Evolutionary conservation across 2,329 filamentous ascomycete species (phyloP).

Genomic region (Talaromyces sp.): DNA sequence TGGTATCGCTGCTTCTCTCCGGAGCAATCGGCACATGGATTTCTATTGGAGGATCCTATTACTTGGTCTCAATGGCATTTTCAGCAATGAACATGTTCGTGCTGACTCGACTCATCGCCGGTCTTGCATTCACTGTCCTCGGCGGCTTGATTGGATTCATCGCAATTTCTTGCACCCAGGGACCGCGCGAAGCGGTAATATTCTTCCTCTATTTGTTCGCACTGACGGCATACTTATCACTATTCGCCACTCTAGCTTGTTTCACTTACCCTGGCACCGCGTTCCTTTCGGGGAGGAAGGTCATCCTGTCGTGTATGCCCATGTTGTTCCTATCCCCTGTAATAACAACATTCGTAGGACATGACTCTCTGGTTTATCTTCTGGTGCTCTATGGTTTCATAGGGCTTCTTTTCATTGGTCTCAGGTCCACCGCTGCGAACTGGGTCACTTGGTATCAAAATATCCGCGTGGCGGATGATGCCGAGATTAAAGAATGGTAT

Average conservation of each 20-base stretch:
- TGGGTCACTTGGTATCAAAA: constrained; percentile 54
- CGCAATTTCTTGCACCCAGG: constrained; percentile 42
- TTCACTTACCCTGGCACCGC: constrained; percentile 52
- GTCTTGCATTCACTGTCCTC: constrained; percentile 47
- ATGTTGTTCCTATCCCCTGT: constrained; percentile 54
- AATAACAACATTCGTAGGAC: constrained; percentile 47
- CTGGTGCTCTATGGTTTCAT: constrained; percentile 51
- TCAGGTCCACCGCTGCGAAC: constrained; percentile 50
- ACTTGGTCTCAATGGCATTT: constrained; percentile 53
- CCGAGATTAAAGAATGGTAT: constrained; percentile 37
- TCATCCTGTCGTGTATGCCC: constrained; percentile 52
- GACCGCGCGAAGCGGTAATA: constrained; percentile 46
- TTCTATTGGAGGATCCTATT: constrained; percentile 58
- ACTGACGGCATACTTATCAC: constrained; percentile 54
- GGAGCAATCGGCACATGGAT: constrained; percentile 61
- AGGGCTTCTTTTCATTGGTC: constrained; percentile 45
- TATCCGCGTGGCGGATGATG: constrained; percentile 34
- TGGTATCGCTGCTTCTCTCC: constrained; percentile 55
- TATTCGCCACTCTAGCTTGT: constrained; percentile 50
- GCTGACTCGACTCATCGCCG: constrained; percentile 48
- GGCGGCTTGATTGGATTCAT: constrained; percentile 51
- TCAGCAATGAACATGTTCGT: constrained; percentile 53
- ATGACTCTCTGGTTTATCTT: constrained; percentile 55
- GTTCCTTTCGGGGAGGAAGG: constrained; percentile 52
- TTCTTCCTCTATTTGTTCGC: constrained; percentile 57